Evolutionary conservation across 1,284 basidiomycete species (phyloP).

Genomic region (Boletellus deceptivus): DNA sequence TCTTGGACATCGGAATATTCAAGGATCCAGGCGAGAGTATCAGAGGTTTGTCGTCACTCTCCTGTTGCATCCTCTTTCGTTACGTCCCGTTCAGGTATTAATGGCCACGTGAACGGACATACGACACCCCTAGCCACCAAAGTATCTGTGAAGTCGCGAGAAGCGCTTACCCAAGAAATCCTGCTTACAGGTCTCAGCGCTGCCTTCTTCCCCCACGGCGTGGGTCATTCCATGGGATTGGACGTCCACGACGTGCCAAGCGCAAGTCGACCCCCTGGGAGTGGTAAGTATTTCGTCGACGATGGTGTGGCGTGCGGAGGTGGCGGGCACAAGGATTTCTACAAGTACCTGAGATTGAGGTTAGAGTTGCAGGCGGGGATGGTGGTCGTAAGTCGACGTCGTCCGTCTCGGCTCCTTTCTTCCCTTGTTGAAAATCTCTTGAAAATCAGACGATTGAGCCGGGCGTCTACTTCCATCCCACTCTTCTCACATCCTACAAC

Average conservation of each 20-base stretch:
- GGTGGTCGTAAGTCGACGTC: slow-evolving; percentile 64
- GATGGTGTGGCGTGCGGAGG: slow-evolving; percentile 15
- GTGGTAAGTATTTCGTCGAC: slow-evolving; percentile 36
- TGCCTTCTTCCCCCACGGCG: slow-evolving; percentile 90
- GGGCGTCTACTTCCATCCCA: slow-evolving; percentile 83
- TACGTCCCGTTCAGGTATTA: slow-evolving; percentile 3
- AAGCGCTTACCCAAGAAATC: slow-evolving; percentile 40
- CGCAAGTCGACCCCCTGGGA: slow-evolving; percentile 62
- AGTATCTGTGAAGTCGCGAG: slow-evolving; percentile 11
- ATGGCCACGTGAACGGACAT: slow-evolving; percentile 2
- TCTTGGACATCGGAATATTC: slow-evolving; percentile 86
- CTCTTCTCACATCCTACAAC: slow-evolving; percentile 63
- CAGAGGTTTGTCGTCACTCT: slow-evolving; percentile 12
- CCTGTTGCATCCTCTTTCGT: not conserved
- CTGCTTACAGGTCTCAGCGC: slow-evolving; percentile 72
- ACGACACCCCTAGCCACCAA: slow-evolving; percentile 2
- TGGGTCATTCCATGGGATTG: slow-evolving; percentile 85
- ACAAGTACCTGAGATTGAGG: slow-evolving; percentile 75
- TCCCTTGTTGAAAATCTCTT: not conserved
- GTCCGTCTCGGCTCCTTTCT: not conserved
- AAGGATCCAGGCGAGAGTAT: slow-evolving; percentile 40
- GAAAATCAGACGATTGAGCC: slow-evolving; percentile 76
- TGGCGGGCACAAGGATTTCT: slow-evolving; percentile 53
- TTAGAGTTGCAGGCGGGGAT: slow-evolving; percentile 72
- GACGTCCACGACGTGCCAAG: slow-evolving; percentile 87